A percentile compares a stretch with the other conserved stretches of the same genome.
These are phyloP conservation scores for Aeschynomene evenia DNA, from an alignment of 306 rosid species.

Conservation along the genomic window DNA sequence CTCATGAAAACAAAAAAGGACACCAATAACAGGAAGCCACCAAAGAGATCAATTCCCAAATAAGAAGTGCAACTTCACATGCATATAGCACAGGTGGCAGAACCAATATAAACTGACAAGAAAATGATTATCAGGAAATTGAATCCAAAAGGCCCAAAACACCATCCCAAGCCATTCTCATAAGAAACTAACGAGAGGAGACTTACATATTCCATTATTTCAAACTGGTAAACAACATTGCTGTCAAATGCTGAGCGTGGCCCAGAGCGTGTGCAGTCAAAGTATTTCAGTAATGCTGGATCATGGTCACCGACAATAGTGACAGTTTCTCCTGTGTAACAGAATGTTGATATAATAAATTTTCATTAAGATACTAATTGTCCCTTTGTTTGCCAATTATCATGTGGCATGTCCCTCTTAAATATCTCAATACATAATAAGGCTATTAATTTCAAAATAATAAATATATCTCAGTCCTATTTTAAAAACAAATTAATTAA, in stretches of 20 bases:
- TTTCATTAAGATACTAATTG: background rate
- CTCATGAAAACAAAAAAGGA: background rate
- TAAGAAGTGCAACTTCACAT: conserved; percentile 5
- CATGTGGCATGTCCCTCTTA: background rate
- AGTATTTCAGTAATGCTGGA: conserved; percentile 68
- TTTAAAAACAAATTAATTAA: background rate
- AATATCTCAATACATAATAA: background rate
- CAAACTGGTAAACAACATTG: conserved; percentile 72
- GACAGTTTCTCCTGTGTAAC: conserved; percentile 75
- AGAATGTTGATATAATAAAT: background rate
- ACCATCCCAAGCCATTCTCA: background rate
- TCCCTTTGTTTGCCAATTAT: background rate
- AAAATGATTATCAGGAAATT: background rate
- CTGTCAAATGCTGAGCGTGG: conserved; percentile 57
- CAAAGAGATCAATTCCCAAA: conserved; percentile 8
- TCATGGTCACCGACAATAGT: conserved; percentile 90
- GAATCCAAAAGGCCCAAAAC: conserved; percentile 20
- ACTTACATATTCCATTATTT: conserved; percentile 97
- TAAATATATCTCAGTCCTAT: background rate
- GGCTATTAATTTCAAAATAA: background rate
- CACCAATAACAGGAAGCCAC: background rate
- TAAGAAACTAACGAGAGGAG: background rate
- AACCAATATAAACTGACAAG: conserved; percentile 12
- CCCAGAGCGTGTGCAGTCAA: conserved; percentile 66
- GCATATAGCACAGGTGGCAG: background rate